Evolutionary conservation across 148 eudicot species (phyloP).

Genomic region (Vaccinium myrtillus): DNA sequence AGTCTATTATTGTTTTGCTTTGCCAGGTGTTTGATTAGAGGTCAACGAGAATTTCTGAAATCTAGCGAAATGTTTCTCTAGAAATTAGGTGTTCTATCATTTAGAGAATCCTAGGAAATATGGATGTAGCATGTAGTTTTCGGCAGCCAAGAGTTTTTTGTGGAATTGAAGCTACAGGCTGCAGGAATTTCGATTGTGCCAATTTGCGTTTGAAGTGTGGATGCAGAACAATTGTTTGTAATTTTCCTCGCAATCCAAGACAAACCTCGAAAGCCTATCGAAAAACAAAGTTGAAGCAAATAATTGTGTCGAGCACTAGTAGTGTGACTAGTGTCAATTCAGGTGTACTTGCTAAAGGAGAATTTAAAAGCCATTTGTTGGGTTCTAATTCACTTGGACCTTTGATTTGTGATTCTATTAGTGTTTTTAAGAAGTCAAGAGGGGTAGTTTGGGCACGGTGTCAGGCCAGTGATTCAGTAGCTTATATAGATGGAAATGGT

Average conservation of each 20-base stretch:
- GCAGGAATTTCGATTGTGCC: conserved; percentile 30
- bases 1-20: conserved; percentile 12
- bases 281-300: conserved; percentile 43
- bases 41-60: conserved; percentile 27
- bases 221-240: conserved; percentile 30
- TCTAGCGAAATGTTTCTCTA: not conserved
- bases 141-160: conserved; percentile 44
- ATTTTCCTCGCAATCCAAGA: conserved; percentile 32
- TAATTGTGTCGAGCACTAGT: conserved; percentile 17
- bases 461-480: conserved; percentile 68
- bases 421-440: conserved; percentile 24
- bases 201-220: conserved; percentile 30
- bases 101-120: conserved; percentile 12
- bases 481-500: conserved; percentile 64
- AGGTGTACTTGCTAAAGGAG: conserved; percentile 24
- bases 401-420: conserved; percentile 21
- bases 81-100: not conserved
- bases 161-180: conserved; percentile 42
- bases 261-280: conserved; percentile 24
- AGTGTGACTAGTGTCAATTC: conserved; percentile 16
- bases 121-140: conserved; percentile 66
- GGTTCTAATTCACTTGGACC: conserved; percentile 26
- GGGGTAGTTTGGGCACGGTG: conserved; percentile 37
- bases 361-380: conserved; percentile 23
- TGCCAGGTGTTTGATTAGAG: conserved; percentile 28